Conservation (phyloP, 2,329 filamentous ascomycete species). For the Rutstroemia sp. region DNA sequence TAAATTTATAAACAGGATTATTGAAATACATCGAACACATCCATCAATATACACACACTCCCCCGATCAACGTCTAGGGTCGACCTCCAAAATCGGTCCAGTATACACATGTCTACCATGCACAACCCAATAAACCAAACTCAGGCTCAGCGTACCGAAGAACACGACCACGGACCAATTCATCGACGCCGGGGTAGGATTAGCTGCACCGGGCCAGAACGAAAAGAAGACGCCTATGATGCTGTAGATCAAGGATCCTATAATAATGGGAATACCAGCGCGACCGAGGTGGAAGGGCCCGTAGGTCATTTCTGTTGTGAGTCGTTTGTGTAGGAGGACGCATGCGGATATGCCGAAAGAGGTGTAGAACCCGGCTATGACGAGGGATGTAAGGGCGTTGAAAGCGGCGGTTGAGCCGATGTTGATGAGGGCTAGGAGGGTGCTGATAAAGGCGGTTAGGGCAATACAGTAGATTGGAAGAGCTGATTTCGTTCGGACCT, state of each 20-base stretch:
- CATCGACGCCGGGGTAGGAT: slow-evolving; percentile 1
- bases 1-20: too few species aligned
- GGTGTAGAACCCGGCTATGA: slow-evolving; percentile 8
- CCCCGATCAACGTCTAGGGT: not conserved
- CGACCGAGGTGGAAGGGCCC: slow-evolving; percentile 6
- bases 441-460: not conserved
- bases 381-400: slow-evolving; percentile 4
- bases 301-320: slow-evolving; percentile 9
- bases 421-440: slow-evolving; percentile 4
- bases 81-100: not conserved
- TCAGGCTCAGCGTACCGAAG: not conserved
- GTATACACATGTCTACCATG: slow-evolving; percentile 7
- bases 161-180: slow-evolving; percentile 9
- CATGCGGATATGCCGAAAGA: slow-evolving; percentile 5
- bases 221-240: slow-evolving; percentile 7
- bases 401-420: slow-evolving; percentile 5
- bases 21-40: too few species aligned
- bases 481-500: not conserved
- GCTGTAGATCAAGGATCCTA: slow-evolving; percentile 5
- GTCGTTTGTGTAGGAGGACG: slow-evolving; percentile 9
- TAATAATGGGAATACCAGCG: slow-evolving; percentile 4
- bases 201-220: slow-evolving; percentile 4
- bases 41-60: too few species aligned
- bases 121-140: slow-evolving; percentile 5
- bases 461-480: slow-evolving; percentile 5